Evolutionary conservation across 345 rosid species (phyloP).

Genomic region (Citrus reticulata): DNA sequence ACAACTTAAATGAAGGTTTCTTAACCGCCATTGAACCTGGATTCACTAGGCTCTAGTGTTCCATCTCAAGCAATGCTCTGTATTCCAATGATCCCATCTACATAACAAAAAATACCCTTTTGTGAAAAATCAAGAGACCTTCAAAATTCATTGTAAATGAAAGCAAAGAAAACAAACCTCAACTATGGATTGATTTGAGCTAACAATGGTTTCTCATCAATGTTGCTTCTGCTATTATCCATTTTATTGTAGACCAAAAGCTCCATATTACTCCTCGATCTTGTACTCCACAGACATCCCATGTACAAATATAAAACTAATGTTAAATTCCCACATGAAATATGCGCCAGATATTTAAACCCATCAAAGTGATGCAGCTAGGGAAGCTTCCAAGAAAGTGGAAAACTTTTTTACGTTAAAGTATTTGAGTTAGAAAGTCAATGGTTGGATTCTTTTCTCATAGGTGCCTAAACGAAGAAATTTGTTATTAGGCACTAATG

Average conservation of each 20-base stretch:
- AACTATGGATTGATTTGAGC: slow-evolving; percentile 9
- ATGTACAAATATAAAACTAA: not conserved
- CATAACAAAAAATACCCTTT: slow-evolving; percentile 6
- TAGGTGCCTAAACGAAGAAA: not conserved
- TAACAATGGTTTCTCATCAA: not conserved
- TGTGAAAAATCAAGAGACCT: not conserved
- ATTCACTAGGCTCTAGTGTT: not conserved
- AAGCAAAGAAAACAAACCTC: slow-evolving; percentile 20
- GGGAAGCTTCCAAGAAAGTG: not conserved
- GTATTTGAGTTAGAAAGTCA: not conserved
- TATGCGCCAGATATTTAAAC: not conserved
- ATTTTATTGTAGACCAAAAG: not conserved
- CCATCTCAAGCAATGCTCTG: slow-evolving; percentile 8
- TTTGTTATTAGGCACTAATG: not conserved
- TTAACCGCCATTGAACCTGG: not conserved
- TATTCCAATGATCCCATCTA: slow-evolving; percentile 18
- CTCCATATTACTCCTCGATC: slow-evolving; percentile 1
- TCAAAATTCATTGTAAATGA: not conserved
- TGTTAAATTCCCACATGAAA: not conserved
- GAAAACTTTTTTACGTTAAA: not conserved
- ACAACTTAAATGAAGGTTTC: not conserved
- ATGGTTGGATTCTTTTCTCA: not conserved
- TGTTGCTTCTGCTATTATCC: not conserved
- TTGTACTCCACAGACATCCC: slow-evolving; percentile 3
- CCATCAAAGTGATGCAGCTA: not conserved